Percentiles rank a stretch among this genome's conserved stretches.
Evolutionary conservation across 768 basidiomycete genomes (phyloP).

Genomic region (Termitomyces sp.): DNA sequence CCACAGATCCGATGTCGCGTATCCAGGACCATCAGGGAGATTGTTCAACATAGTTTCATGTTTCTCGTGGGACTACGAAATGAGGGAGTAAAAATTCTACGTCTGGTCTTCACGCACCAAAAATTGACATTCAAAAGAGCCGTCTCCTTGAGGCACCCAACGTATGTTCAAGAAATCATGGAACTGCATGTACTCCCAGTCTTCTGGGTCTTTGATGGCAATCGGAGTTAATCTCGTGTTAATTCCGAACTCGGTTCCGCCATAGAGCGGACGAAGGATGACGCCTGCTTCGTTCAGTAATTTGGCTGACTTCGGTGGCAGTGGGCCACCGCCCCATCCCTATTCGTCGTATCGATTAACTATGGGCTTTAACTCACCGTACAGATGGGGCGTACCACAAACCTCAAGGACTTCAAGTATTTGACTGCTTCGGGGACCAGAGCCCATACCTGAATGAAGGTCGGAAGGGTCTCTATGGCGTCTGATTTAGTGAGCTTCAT

Average conservation of each 20-base stretch:
- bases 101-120: slow-evolving; percentile 23
- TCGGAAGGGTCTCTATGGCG: slow-evolving; percentile 31
- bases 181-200: slow-evolving; percentile 15
- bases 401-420: slow-evolving; percentile 11
- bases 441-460: slow-evolving; percentile 36
- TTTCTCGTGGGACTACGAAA: not conserved
- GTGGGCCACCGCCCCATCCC: slow-evolving; percentile 13
- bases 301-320: slow-evolving; percentile 13
- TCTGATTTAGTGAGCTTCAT: slow-evolving; percentile 25
- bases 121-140: slow-evolving; percentile 31
- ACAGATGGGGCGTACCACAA: slow-evolving; percentile 6
- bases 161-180: slow-evolving; percentile 18
- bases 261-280: slow-evolving; percentile 9
- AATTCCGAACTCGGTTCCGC: slow-evolving; percentile 17
- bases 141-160: slow-evolving; percentile 29
- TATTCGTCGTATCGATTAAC: not conserved
- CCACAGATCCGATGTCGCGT: slow-evolving; percentile 43
- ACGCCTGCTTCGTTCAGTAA: slow-evolving; percentile 10
- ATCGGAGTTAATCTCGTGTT: slow-evolving; percentile 8
- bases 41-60: slow-evolving; percentile 26
- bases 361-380: not conserved
- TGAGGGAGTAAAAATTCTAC: not conserved
- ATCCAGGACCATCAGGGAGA: slow-evolving; percentile 32
- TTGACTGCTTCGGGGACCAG: slow-evolving; percentile 21
- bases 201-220: slow-evolving; percentile 17